Evolutionary conservation across 495 filamentous ascomycete species (phyloP).

Genomic region (Umbilicaria muhlenbergii): DNA sequence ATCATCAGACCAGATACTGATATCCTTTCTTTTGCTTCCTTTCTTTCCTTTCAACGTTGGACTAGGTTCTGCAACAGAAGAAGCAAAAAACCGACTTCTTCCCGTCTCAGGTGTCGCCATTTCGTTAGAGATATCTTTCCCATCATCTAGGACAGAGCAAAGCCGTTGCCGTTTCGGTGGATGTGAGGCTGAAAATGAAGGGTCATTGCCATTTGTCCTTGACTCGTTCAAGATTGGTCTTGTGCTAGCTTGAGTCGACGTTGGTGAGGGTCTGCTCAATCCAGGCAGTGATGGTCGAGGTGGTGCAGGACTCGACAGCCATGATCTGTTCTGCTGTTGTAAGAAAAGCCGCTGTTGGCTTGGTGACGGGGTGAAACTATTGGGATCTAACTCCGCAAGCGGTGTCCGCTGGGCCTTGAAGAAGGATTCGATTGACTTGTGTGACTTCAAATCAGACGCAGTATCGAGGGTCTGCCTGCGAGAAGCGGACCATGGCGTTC

Average conservation of each 20-base stretch:
- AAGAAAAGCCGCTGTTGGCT: slow-evolving; percentile 47
- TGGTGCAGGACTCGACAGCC: slow-evolving; percentile 31
- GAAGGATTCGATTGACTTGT: slow-evolving; percentile 57
- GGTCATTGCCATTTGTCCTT: slow-evolving; percentile 11
- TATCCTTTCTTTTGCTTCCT: slow-evolving; percentile 30
- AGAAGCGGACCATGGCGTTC: slow-evolving; percentile 15
- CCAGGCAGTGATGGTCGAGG: slow-evolving; percentile 18
- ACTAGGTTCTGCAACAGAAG: slow-evolving; percentile 24
- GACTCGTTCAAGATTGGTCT: slow-evolving; percentile 7
- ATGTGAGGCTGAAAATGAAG: slow-evolving; percentile 30
- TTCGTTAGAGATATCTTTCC: slow-evolving; percentile 15
- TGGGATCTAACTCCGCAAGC: slow-evolving; percentile 74
- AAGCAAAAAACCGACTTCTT: slow-evolving; percentile 44
- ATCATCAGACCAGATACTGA: slow-evolving; percentile 55
- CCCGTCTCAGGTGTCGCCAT: slow-evolving; percentile 10
- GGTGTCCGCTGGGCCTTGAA: slow-evolving; percentile 65
- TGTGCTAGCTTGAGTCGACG: slow-evolving; percentile 21
- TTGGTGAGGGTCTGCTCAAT: slow-evolving; percentile 16
- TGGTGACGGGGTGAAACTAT: slow-evolving; percentile 60
- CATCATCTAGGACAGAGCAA: slow-evolving; percentile 37
- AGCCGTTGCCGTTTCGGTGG: slow-evolving; percentile 46
- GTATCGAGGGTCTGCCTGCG: slow-evolving; percentile 28
- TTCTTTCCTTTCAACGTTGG: slow-evolving; percentile 33
- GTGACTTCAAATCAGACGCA: slow-evolving; percentile 42
- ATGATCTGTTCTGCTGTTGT: slow-evolving; percentile 35